Evolutionary conservation across 2,329 filamentous ascomycete genomes (phyloP).

Genomic region (Pseudogymnoascus destructans): DNA sequence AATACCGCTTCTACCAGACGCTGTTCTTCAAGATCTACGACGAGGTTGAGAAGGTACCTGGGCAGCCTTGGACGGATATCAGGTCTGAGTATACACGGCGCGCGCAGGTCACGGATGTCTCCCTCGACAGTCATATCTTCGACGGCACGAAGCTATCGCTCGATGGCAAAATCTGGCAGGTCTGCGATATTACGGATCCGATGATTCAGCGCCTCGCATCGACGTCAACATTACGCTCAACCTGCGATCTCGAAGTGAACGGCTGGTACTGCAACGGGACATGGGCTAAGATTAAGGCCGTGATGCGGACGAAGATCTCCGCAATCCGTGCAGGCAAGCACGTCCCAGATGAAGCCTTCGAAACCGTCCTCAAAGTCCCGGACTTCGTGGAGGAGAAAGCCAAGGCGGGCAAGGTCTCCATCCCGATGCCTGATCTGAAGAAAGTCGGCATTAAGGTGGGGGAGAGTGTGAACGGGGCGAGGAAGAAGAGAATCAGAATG

Average conservation of each 20-base stretch:
- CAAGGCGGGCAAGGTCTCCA: conserved; percentile 15
- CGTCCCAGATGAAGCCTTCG: conserved; percentile 36
- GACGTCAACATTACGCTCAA: conserved; percentile 42
- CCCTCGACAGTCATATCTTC: conserved; percentile 57
- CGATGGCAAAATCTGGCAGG: conserved; percentile 87
- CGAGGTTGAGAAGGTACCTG: conserved; percentile 16
- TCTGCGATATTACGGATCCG: conserved; percentile 82
- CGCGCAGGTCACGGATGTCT: conserved; percentile 15
- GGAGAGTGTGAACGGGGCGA: conserved; percentile 12
- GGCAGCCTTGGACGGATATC: conserved; percentile 14
- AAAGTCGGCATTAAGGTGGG: conserved; percentile 17
- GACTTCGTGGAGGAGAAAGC: conserved; percentile 20
- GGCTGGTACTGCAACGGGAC: conserved; percentile 80
- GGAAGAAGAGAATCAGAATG: conserved; percentile 11
- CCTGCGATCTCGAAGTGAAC: conserved; percentile 48
- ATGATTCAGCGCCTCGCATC: conserved; percentile 54
- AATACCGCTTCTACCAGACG: conserved; percentile 75
- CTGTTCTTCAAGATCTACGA: conserved; percentile 63
- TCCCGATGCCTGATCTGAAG: conserved; percentile 21
- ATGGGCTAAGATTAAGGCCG: conserved; percentile 68
- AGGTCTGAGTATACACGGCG: conserved; percentile 11
- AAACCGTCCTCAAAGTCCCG: conserved; percentile 29
- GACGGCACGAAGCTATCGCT: conserved; percentile 61
- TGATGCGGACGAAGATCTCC: conserved; percentile 79
- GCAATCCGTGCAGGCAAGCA: conserved; percentile 45